Evolutionary conservation across 345 rosid genomes (phyloP), one percentile per base, ranked within the genome.

Genomic region (Heritiera fomes): DNA sequence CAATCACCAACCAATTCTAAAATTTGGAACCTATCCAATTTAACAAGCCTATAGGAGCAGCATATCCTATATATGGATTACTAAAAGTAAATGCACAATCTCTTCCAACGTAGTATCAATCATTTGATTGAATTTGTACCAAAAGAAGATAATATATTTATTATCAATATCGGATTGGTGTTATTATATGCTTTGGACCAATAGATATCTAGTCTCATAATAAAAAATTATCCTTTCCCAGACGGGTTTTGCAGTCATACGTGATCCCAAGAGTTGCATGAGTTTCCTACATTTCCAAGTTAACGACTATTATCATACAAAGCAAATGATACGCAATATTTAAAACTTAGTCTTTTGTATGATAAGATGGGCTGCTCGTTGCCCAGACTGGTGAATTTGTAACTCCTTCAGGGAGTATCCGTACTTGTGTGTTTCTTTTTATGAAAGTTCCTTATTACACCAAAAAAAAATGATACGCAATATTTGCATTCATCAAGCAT

Each of bases 191-290:
- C 8, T 45, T 10, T 15, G 56, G 73, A 45, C 3, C n/a, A 69
- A 9, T 59, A 9, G 20, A 34, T 34, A 14, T 34, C n/a, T 64
- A 11, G 40, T 61, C 65, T 4, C 5, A 30, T 5, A 11, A 30
- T 12, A 11, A 11, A 20, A 61, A 34, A 28, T 28, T 3, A 63
- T 6, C 17, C 17, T 62, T 40, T 62, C 41, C 43, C n/a, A 32
- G 43, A 20, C 69, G 20, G 52, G 55, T 46, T 40, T 71, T 50
- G 62, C 62, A 32, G 75, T 72, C 75, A 53, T 72, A 52, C 30
- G 34, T 52, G 76, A 10, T 20, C 76, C 75, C 13, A 53, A 5
- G 40, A 53, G 13, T 34, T 72, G 46, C 75, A 72, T 72, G 61
- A 52, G 30, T 72, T 34, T 5, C 18, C 20, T n/a, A n/a, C n/a